Evolutionary conservation across 306 rosid genomes (phyloP).

Genomic region (Luffa aegyptiaca): DNA sequence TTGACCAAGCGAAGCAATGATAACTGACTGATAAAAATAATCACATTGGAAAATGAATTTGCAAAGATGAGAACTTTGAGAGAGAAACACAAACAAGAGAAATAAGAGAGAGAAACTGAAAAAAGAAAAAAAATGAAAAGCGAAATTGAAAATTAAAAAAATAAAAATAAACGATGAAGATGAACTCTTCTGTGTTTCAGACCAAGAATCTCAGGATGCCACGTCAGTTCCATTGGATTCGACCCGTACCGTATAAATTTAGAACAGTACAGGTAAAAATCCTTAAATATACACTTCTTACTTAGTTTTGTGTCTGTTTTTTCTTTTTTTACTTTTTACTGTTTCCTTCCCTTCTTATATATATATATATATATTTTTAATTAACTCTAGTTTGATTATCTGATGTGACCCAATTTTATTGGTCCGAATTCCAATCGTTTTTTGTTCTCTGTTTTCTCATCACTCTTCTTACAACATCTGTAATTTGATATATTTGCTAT

Average conservation of each 20-base stretch:
- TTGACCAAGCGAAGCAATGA: slow-evolving; percentile 6
- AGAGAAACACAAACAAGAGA: neutral
- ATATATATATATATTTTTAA: neutral
- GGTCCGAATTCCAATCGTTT: neutral
- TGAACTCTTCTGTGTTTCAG: neutral
- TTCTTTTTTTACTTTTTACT: neutral
- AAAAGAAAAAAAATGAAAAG: neutral
- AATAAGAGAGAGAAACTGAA: neutral
- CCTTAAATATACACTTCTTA: neutral
- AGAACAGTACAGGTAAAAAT: neutral
- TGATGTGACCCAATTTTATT: neutral
- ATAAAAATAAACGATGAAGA: neutral
- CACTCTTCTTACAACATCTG: no score
- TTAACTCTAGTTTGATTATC: neutral
- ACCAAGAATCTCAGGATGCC: neutral
- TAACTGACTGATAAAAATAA: neutral
- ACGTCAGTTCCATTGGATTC: neutral
- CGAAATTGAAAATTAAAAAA: neutral
- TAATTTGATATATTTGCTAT: no score
- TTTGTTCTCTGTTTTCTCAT: no score
- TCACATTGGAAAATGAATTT: slow-evolving; percentile 1
- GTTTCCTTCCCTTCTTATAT: neutral
- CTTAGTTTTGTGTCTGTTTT: neutral
- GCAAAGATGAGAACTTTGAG: neutral
- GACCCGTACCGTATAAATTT: neutral